Conservation (phyloP, 495 filamentous ascomycete species). For the Mytilinidion resinicola region DNA sequence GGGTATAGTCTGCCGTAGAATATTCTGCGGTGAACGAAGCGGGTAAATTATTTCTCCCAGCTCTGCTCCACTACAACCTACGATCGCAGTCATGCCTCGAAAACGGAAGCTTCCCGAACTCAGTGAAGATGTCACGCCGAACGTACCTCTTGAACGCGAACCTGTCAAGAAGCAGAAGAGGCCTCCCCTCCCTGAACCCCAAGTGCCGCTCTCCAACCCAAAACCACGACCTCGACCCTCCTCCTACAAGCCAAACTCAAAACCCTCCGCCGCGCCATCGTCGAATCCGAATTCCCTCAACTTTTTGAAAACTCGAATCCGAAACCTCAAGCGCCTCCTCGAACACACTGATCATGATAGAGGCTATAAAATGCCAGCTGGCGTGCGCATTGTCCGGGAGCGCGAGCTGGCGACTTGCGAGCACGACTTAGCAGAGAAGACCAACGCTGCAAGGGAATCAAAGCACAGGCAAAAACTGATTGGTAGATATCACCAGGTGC, state of each 20-base stretch:
- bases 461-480: slow-evolving; percentile 64
- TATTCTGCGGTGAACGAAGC: too few species aligned
- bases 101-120: slow-evolving; percentile 22
- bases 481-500: slow-evolving; percentile 84
- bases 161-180: slow-evolving; percentile 5
- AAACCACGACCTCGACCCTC: too few species aligned
- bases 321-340: slow-evolving; percentile 58
- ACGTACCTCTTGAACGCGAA: neutral
- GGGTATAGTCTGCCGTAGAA: too few species aligned
- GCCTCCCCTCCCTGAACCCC: too few species aligned
- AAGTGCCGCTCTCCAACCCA: too few species aligned
- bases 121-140: neutral
- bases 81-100: slow-evolving; percentile 14
- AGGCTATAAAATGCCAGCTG: slow-evolving; percentile 53
- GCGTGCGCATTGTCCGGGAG: slow-evolving; percentile 69
- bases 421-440: slow-evolving; percentile 56
- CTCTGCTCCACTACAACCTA: neutral
- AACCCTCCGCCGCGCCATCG: slow-evolving; percentile 21
- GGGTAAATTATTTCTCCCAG: neutral
- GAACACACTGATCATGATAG: slow-evolving; percentile 42
- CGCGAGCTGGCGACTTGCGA: slow-evolving; percentile 71
- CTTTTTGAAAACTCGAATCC: slow-evolving; percentile 53
- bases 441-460: slow-evolving; percentile 42
- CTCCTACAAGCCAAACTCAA: slow-evolving; percentile 23
- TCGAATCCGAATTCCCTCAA: slow-evolving; percentile 19